Percentiles rank a stretch among this genome's conserved stretches.
Conservation (phyloP, 1,139 yeast species). For the Diutina catenulata region DNA sequence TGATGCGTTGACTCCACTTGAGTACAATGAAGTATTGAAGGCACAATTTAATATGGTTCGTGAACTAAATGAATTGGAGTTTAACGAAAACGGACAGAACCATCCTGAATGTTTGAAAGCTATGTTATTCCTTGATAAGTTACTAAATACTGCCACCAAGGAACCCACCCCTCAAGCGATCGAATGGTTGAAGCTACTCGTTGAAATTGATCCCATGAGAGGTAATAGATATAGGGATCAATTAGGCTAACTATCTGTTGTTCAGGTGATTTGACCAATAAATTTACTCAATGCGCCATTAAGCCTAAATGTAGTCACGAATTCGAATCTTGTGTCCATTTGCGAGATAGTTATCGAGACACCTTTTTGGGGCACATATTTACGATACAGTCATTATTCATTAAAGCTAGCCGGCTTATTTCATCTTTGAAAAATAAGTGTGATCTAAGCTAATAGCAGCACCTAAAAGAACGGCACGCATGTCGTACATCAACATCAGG, state of each 20-base stretch:
- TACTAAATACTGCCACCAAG: slow-evolving; percentile 9
- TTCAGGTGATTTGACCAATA: too few relatives aligned
- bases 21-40: slow-evolving; percentile 18
- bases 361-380: too few relatives aligned
- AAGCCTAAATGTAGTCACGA: too few relatives aligned
- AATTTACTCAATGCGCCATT: too few relatives aligned
- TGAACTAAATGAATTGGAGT: slow-evolving; percentile 51
- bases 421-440: slow-evolving; percentile 1
- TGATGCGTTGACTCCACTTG: slow-evolving; percentile 7
- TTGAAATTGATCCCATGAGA: slow-evolving; percentile 59
- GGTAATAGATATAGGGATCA: slow-evolving; percentile 45
- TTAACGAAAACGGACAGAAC: slow-evolving; percentile 42
- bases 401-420: background rate
- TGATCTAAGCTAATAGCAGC: slow-evolving; percentile 4
- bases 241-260: too few relatives aligned
- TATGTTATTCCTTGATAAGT: slow-evolving; percentile 30
- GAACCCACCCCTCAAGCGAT: slow-evolving; percentile 16
- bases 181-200: slow-evolving; percentile 27
- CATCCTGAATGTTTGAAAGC: slow-evolving; percentile 63
- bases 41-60: slow-evolving; percentile 27
- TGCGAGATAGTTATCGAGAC: too few relatives aligned
- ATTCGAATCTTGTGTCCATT: too few relatives aligned
- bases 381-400: background rate
- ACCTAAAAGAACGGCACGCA: slow-evolving; percentile 3
- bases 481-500: background rate